A percentile compares a stretch with the other conserved stretches of the same genome.
These are phyloP conservation scores for Thermochaetoides thermophila DNA, from an alignment of 495 filamentous ascomycete genomes.

Conservation along the genomic window DNA sequence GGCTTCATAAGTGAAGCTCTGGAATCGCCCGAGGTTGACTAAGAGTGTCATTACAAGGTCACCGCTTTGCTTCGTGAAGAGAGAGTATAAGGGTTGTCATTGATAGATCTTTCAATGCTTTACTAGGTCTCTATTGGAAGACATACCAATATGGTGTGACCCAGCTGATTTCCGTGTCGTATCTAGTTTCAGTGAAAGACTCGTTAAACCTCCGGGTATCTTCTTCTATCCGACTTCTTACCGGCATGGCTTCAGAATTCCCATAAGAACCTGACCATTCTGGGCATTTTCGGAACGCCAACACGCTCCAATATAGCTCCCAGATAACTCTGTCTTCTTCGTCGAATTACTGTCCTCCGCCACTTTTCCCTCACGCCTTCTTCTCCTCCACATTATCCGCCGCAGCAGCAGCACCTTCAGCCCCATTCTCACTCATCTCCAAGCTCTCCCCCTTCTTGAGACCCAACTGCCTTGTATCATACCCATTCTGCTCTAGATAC, in stretches of 20 bases:
- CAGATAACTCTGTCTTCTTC: background rate
- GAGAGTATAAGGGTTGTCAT: too few species aligned
- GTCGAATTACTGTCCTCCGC: background rate
- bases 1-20: slow-evolving; percentile 28
- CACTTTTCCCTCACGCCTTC: background rate
- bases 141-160: too few species aligned
- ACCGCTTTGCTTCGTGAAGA: background rate
- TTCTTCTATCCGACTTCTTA: too few species aligned
- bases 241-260: too few species aligned
- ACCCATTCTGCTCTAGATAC: slow-evolving; percentile 52
- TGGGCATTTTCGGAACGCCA: too few species aligned
- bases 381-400: background rate
- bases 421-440: slow-evolving; percentile 2
- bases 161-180: too few species aligned
- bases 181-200: too few species aligned
- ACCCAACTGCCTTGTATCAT: slow-evolving; percentile 56
- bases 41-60: slow-evolving; percentile 1
- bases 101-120: too few species aligned
- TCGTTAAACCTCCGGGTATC: too few species aligned
- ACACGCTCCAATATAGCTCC: too few species aligned
- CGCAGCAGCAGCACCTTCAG: background rate
- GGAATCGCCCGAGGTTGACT: slow-evolving; percentile 31
- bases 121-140: too few species aligned
- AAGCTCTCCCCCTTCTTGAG: slow-evolving; percentile 23
- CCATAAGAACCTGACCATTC: too few species aligned